Evolutionary conservation across 179 eudicot genomes (phyloP).

Genomic region (Monotropa hypopitys): DNA sequence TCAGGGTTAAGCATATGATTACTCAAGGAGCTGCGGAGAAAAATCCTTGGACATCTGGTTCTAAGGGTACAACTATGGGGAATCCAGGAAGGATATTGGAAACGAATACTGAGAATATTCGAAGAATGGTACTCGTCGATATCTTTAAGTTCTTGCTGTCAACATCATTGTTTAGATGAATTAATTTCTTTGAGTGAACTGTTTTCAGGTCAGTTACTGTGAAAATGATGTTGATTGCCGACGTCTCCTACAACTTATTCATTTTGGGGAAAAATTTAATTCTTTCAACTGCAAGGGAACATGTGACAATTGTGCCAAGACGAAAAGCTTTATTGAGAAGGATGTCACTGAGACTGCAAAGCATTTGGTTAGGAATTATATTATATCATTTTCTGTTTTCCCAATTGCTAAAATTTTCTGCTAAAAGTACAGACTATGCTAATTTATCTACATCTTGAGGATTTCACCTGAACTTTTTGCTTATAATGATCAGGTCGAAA

Average conservation of each 20-base stretch:
- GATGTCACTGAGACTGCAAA: conserved; percentile 71
- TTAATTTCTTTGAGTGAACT: neutral
- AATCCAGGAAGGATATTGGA: conserved; percentile 62
- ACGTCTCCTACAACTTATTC: conserved; percentile 81
- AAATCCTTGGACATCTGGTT: conserved; percentile 37
- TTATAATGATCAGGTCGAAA: conserved; percentile 48
- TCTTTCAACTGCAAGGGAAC: conserved; percentile 55
- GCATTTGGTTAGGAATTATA: conserved; percentile 52
- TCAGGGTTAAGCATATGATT: conserved; percentile 92
- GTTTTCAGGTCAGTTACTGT: conserved; percentile 70
- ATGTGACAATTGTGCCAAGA: conserved; percentile 75
- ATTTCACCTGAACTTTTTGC: neutral
- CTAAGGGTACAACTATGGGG: conserved; percentile 27
- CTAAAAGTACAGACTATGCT: neutral
- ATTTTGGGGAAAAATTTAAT: conserved; percentile 85
- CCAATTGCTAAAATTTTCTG: neutral
- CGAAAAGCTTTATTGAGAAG: conserved; percentile 55
- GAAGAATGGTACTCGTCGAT: conserved; percentile 50
- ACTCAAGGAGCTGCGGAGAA: conserved; percentile 73
- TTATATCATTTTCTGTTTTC: neutral
- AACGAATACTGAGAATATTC: conserved; percentile 77
- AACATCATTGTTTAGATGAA: neutral
- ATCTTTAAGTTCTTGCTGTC: conserved; percentile 1
- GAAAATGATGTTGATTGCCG: conserved; percentile 95
- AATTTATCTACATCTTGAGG: neutral